Conservation (phyloP, 2,329 filamentous ascomycete species). For the Paecilomyces formosus region DNA sequence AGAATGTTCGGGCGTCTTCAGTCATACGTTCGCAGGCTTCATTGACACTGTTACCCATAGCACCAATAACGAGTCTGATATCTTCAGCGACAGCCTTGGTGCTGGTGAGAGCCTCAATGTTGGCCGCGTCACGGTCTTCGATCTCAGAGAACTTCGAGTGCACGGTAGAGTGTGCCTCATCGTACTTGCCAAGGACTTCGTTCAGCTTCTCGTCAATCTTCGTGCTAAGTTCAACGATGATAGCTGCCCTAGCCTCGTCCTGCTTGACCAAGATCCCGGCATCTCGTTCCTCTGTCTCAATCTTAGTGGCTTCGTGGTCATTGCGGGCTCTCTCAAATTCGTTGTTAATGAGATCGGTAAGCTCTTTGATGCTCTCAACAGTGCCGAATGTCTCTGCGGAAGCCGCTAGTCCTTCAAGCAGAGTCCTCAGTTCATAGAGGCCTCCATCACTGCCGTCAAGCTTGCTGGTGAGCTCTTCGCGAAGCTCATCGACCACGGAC, state of each 20-base stretch:
- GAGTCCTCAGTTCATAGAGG: constrained; percentile 50
- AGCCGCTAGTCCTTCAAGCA: constrained; percentile 63
- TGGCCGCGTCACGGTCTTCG: constrained; percentile 64
- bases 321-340: constrained; percentile 85
- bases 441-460: constrained; percentile 68
- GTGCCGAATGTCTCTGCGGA: constrained; percentile 39
- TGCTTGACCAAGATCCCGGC: constrained; percentile 51
- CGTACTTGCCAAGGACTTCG: constrained; percentile 78
- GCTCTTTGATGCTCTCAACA: constrained; percentile 58
- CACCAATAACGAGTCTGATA: constrained; percentile 76
- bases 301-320: constrained; percentile 69
- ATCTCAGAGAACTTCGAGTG: constrained; percentile 67
- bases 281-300: constrained; percentile 62
- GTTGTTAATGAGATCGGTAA: constrained; percentile 67
- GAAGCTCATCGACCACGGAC: constrained; percentile 67
- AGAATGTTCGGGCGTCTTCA: constrained; percentile 79
- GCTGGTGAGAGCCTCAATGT: constrained; percentile 64
- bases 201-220: constrained; percentile 71
- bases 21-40: constrained; percentile 82
- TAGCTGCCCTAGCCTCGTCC: constrained; percentile 49
- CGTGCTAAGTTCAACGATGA: constrained; percentile 46
- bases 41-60: constrained; percentile 70
- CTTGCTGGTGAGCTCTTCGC: constrained; percentile 66
- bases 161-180: constrained; percentile 68
- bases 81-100: constrained; percentile 82